phyloP scores from a whole-genome alignment of 2,329 filamentous ascomycete species.

The Geosmithia putterillii region DNA sequence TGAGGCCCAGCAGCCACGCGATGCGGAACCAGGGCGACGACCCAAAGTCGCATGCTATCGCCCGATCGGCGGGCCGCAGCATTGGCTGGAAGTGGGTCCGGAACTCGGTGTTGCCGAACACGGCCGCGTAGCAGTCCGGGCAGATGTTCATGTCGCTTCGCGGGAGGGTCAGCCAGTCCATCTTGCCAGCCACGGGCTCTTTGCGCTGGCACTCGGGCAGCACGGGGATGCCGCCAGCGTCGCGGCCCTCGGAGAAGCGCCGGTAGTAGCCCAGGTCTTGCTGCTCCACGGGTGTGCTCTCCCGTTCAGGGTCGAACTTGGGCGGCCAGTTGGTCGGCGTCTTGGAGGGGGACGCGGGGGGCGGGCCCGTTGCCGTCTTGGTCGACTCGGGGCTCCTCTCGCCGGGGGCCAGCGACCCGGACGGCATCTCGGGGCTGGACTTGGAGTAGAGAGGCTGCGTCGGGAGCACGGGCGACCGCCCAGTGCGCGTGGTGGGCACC shows the following conservation, averaged over 20 bases:
- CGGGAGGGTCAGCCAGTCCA: conserved; percentile 73
- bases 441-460: conserved; percentile 3
- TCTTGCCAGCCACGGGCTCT: conserved; percentile 45
- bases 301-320: conserved; percentile 27
- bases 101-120: conserved; percentile 59
- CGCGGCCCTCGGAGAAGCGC: conserved; percentile 35
- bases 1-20: conserved; percentile 69
- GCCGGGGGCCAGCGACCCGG: not conserved
- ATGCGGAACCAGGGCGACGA: conserved; percentile 68
- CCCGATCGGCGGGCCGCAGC: conserved; percentile 41
- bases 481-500: conserved; percentile 1
- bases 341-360: not conserved
- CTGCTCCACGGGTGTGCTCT: conserved; percentile 13
- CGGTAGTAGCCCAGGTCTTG: conserved; percentile 29
- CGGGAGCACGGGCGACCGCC: not conserved
- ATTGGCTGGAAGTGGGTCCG: conserved; percentile 48
- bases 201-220: conserved; percentile 61
- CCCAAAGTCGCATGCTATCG: conserved; percentile 68
- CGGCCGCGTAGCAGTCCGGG: conserved; percentile 60
- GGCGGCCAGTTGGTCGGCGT: conserved; percentile 31
- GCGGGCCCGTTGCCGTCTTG: not conserved
- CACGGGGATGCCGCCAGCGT: conserved; percentile 18
- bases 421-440: conserved; percentile 11
- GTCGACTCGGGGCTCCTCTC: not conserved
- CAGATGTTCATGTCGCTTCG: conserved; percentile 69